A percentile compares a stretch with the other conserved stretches of the same genome.
Conservation (phyloP, 495 filamentous ascomycete species). For the Cercophora newfieldiana region DNA sequence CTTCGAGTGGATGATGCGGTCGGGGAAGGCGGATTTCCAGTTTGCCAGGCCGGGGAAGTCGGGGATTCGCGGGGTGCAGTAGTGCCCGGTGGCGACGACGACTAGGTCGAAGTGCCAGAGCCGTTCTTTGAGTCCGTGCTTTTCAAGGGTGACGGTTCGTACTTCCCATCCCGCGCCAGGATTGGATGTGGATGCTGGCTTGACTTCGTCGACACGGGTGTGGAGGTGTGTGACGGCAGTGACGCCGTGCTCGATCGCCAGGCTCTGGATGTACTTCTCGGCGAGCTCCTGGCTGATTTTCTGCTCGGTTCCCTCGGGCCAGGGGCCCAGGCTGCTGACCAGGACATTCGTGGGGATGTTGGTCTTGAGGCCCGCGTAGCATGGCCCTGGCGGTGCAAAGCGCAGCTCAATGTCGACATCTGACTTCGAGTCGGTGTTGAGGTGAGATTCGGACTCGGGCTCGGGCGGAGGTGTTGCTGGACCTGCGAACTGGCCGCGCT, state of each 20-base stretch:
- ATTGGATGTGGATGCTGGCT: conserved; percentile 33
- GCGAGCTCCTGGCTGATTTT: conserved; percentile 57
- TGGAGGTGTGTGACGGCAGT: conserved; percentile 53
- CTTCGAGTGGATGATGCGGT: conserved; percentile 59
- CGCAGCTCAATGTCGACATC: conserved; percentile 23
- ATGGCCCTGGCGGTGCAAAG: conserved; percentile 43
- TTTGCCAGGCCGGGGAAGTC: conserved; percentile 54
- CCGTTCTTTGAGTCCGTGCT: conserved; percentile 20
- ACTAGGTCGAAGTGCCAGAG: conserved; percentile 55
- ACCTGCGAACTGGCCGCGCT: conserved; percentile 21
- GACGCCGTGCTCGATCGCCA: conserved; percentile 50
- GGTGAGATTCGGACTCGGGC: not conserved
- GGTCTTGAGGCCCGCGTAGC: conserved; percentile 62
- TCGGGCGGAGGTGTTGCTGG: conserved; percentile 24
- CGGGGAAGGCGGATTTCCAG: conserved; percentile 54
- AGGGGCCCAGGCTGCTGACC: conserved; percentile 56
- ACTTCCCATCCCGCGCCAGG: conserved; percentile 53
- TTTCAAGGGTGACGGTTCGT: conserved; percentile 38
- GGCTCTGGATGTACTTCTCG: conserved; percentile 60
- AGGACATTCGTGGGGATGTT: conserved; percentile 66
- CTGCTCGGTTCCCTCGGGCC: conserved; percentile 59
- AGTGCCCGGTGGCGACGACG: conserved; percentile 60
- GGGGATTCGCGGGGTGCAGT: conserved; percentile 57
- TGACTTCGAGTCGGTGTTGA: too few species aligned
- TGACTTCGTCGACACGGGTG: conserved; percentile 57